phyloP scores from a whole-genome alignment of 495 filamentous ascomycete species.

The Trichocladium antarcticum region DNA sequence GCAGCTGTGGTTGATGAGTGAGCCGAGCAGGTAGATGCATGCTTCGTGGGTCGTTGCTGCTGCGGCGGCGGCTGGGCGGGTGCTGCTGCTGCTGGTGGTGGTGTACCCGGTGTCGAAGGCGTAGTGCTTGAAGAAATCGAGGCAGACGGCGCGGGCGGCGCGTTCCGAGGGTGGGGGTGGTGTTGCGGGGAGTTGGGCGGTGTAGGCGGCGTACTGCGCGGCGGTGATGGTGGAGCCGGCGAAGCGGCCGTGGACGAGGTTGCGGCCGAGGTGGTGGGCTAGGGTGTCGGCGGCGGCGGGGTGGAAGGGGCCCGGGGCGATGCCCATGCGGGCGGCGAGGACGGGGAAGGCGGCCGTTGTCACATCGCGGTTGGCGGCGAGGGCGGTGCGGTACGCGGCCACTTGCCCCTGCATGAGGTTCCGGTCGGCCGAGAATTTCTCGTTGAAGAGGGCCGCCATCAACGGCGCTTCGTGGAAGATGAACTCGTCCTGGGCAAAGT shows the following conservation, averaged over 20 bases:
- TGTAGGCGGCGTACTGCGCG: conserved; percentile 16
- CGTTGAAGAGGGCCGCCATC: conserved; percentile 18
- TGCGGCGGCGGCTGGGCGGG: neutral
- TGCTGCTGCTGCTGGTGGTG: neutral
- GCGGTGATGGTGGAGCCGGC: conserved; percentile 8
- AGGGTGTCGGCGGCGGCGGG: neutral
- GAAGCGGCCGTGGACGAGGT: conserved; percentile 15
- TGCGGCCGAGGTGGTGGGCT: conserved; percentile 1
- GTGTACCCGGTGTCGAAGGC: conserved; percentile 24
- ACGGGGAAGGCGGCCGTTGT: conserved; percentile 11
- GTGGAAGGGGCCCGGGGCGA: neutral
- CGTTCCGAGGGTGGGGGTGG: neutral
- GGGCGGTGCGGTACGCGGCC: conserved; percentile 4
- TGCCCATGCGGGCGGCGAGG: conserved; percentile 9
- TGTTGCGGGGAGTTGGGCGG: neutral
- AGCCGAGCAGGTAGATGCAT: conserved; percentile 22
- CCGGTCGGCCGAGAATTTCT: conserved; percentile 9
- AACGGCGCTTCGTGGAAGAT: conserved; percentile 23
- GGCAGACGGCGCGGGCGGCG: conserved; percentile 2
- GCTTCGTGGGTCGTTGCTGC: conserved; percentile 6
- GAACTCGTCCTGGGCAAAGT: conserved; percentile 16
- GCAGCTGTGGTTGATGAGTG: conserved; percentile 29
- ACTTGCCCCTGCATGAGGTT: conserved; percentile 6
- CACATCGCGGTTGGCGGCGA: neutral
- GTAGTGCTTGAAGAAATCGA: conserved; percentile 22